Percentiles rank a stretch among this genome's conserved stretches.
phyloP scores from a whole-genome alignment of 2,329 filamentous ascomycete species.

The Hypoxylon sp. region DNA sequence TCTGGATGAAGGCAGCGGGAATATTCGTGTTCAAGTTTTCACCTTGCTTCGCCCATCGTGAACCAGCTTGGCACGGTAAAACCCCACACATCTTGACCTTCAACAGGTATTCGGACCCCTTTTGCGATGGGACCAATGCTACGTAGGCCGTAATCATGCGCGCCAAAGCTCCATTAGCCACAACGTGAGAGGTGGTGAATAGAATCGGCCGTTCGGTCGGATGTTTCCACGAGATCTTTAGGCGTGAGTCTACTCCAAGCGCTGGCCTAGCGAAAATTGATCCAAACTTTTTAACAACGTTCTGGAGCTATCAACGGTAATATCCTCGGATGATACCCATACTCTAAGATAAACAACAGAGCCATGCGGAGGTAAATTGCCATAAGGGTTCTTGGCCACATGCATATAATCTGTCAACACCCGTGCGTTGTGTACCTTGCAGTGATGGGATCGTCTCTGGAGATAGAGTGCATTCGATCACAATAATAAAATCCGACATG shows the following conservation, averaged over 20 bases:
- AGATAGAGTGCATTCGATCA: constrained; percentile 14
- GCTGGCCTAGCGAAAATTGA: constrained; percentile 1
- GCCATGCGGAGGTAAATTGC: constrained; percentile 18
- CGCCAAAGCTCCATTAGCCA: constrained; percentile 7
- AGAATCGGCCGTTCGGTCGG: constrained; percentile 38
- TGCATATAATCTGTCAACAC: constrained; percentile 25
- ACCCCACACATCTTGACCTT: constrained; percentile 13
- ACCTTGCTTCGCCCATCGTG: constrained; percentile 4
- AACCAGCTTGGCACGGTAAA: constrained; percentile 17
- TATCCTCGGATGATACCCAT: constrained; percentile 28
- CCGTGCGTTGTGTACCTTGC: constrained; percentile 18
- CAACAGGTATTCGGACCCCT: constrained; percentile 3
- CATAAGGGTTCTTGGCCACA: constrained; percentile 19
- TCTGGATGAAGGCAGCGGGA: constrained; percentile 36
- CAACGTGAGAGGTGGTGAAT: constrained; percentile 37
- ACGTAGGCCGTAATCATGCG: constrained; percentile 11
- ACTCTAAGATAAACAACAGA: constrained; percentile 4
- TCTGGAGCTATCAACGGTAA: constrained; percentile 12
- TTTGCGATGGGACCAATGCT: constrained; percentile 6
- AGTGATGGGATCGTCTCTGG: constrained; percentile 15
- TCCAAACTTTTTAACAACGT: constrained; percentile 6
- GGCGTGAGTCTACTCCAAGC: constrained; percentile 9
- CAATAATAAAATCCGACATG: constrained; percentile 32
- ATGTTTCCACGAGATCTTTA: constrained; percentile 31
- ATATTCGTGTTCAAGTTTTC: constrained; percentile 16